These are phyloP conservation scores for Rubus parviflorus DNA, from an alignment of 306 rosid genomes.

Conservation along the genomic window DNA sequence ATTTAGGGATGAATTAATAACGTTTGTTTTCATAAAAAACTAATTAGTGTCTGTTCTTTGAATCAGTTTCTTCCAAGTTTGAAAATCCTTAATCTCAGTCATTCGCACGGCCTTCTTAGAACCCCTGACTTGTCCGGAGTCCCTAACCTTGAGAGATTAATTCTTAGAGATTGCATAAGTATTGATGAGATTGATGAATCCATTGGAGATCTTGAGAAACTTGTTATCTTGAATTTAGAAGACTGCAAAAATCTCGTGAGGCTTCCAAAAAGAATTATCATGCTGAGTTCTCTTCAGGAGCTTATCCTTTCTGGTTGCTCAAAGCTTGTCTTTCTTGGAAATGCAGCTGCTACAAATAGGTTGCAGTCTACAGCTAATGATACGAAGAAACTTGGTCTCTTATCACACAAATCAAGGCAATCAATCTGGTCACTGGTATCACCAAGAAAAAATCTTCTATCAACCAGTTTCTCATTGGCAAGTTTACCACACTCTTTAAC, in stretches of 20 bases:
- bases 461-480: neutral
- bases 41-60: neutral
- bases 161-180: conserved; percentile 4
- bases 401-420: neutral
- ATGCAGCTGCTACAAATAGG: too few relatives aligned
- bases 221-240: neutral
- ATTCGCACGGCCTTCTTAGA: neutral
- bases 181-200: conserved; percentile 3
- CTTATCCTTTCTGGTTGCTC: neutral
- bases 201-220: conserved; percentile 6
- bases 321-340: neutral
- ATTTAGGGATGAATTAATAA: neutral
- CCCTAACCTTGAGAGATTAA: neutral
- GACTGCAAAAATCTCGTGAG: neutral
- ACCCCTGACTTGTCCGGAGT: neutral
- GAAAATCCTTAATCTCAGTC: conserved; percentile 15
- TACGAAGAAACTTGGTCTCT: neutral
- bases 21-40: neutral
- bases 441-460: neutral
- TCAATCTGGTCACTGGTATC: neutral
- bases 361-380: neutral
- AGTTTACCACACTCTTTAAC: neutral
- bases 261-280: neutral
- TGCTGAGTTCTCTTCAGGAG: neutral
- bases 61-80: neutral